Base-by-base conservation (phyloP, 2,329 filamentous ascomycete species). In the Fusarium sp. region DNA sequence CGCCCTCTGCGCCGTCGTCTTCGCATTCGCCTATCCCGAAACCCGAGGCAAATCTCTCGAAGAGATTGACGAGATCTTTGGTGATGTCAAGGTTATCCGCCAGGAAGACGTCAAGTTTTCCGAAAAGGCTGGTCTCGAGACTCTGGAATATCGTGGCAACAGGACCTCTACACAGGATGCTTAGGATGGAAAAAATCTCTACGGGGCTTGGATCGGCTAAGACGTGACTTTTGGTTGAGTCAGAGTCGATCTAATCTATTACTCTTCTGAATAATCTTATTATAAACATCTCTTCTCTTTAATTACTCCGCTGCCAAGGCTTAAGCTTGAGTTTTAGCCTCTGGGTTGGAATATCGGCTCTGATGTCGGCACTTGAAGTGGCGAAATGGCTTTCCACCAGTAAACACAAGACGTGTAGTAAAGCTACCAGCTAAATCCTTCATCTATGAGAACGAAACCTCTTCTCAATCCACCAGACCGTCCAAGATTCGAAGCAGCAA, bases 31-130 rank as follows among this genome's bases (percentile, higher is more conserved):
- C 1, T 84, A 84, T 62, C 83, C 83, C 0, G 83, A 84, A 34
- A 84, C 83, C 1, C 80, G 78, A 78, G 82, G 83, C 0, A 84
- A 84, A 80, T 84, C 83, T 0, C 73, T 84, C 0, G 83, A 84
- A 61, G 80, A 84, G 59, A 83, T 84, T 27, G 82, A 82, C 16
- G 82, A 84, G 31, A 82, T 84, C 9, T 84, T 84, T 52, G 83
- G 82, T 1, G 83, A 84, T 35, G 79, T 84, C 56, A 78, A 80
- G 54, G 72, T 78, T 7, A 67, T 80, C 1, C 75, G 65, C 5
- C 68, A 76, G 18, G 73, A 72, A 1, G 75, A 80, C 16, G 64
- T 75, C 1, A 77, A 73, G 11, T 64, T 78, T 4, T 73, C 71
- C 0, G 78, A 79, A 3, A 77, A 78, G 18, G 38, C 18, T 18